Conservation (phyloP, 148 eudicot species). For the Salicornia ramosissima region DNA sequence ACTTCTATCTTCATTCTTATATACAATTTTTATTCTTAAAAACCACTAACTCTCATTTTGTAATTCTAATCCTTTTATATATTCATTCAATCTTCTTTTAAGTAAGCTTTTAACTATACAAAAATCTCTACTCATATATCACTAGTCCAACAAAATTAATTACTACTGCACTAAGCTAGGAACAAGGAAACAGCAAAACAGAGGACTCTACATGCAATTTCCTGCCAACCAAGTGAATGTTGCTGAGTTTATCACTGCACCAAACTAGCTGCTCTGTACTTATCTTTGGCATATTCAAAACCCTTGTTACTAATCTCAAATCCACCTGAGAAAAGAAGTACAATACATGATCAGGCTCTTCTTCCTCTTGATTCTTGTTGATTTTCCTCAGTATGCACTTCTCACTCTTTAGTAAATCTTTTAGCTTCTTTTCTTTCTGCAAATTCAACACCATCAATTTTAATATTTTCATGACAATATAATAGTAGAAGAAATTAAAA, state of each 20-base stretch:
- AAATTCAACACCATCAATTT: slow-evolving; percentile 7
- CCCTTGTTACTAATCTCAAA: slow-evolving; percentile 67
- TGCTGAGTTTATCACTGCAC: slow-evolving; percentile 66
- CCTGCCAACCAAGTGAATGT: slow-evolving; percentile 49
- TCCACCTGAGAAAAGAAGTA: slow-evolving; percentile 85
- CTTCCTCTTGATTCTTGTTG: slow-evolving; percentile 35
- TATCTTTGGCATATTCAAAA: slow-evolving; percentile 64
- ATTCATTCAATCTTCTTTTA: background rate
- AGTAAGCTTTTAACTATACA: background rate
- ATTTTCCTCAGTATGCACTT: slow-evolving; percentile 60
- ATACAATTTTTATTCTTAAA: no score
- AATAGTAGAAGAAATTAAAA: no score
- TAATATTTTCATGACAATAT: background rate
- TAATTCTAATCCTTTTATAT: background rate
- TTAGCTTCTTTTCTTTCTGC: slow-evolving; percentile 80
- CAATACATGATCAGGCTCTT: slow-evolving; percentile 42
- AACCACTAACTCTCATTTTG: no score
- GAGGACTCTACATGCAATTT: slow-evolving; percentile 59
- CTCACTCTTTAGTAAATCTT: slow-evolving; percentile 50
- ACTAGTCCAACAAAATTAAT: background rate
- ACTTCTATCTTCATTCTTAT: no score
- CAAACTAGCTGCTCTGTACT: slow-evolving; percentile 76
- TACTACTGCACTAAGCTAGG: slow-evolving; percentile 8
- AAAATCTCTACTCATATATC: background rate
- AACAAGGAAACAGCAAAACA: slow-evolving; percentile 87